Conservation (phyloP, 2,329 filamentous ascomycete species). For the Hymenoscyphus fraxineus region DNA sequence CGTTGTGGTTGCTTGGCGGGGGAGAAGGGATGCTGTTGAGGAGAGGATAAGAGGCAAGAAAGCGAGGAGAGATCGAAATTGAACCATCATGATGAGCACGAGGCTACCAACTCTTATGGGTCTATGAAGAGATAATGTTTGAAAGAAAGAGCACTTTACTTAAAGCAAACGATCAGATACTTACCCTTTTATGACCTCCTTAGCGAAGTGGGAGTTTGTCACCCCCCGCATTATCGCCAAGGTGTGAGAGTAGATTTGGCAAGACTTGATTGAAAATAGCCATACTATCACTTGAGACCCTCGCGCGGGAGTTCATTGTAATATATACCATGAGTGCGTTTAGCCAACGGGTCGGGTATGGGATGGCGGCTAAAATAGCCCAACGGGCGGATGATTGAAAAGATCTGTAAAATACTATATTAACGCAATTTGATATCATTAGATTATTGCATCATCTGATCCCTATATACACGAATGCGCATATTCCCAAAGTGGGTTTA, state of each 20-base stretch:
- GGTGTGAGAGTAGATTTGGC: background rate
- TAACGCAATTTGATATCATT: background rate
- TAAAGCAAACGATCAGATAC: background rate
- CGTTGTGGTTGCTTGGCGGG: slow-evolving; percentile 8
- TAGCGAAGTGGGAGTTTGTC: background rate
- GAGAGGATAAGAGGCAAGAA: background rate
- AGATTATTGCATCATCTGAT: background rate
- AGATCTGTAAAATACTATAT: background rate
- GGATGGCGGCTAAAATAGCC: background rate
- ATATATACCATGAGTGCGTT: background rate
- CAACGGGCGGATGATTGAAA: background rate
- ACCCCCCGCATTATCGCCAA: background rate
- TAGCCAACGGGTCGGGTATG: background rate
- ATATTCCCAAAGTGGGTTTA: background rate
- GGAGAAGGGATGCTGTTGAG: background rate
- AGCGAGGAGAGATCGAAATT: background rate
- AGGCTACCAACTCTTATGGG: background rate
- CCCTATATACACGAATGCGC: background rate
- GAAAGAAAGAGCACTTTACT: background rate
- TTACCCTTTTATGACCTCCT: background rate
- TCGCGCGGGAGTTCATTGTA: background rate
- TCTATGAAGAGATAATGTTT: background rate
- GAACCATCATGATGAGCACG: background rate
- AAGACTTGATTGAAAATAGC: background rate
- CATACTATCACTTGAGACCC: background rate